phyloP scores from a whole-genome alignment of 2,329 filamentous ascomycete genomes.

The Biscogniauxia mediterranea region DNA sequence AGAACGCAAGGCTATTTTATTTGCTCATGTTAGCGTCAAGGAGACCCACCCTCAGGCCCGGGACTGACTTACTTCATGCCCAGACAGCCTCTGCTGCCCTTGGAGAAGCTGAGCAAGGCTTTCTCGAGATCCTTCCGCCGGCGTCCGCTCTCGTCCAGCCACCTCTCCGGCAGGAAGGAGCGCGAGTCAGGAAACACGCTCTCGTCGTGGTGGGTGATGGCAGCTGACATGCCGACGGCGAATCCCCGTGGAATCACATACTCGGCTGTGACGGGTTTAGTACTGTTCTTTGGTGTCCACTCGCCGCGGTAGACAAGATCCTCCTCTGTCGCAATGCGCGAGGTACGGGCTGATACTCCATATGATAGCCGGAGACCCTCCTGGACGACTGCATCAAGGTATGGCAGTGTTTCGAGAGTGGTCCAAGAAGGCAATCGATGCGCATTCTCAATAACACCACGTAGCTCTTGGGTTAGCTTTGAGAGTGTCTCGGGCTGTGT shows the following conservation, averaged over 20 bases:
- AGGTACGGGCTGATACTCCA: conserved; percentile 12
- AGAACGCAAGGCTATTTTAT: conserved; percentile 29
- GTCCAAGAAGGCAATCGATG: conserved; percentile 17
- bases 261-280: background rate
- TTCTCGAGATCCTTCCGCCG: conserved; percentile 14
- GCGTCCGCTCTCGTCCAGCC: conserved; percentile 16
- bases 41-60: background rate
- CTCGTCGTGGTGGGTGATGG: conserved; percentile 22
- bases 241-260: conserved; percentile 23
- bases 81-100: conserved; percentile 23
- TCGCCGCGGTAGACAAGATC: conserved; percentile 17
- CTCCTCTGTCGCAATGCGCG: conserved; percentile 19
- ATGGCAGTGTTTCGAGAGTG: conserved; percentile 22
- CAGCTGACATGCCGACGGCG: conserved; percentile 18
- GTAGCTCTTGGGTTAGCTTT: conserved; percentile 36
- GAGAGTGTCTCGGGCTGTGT: conserved; percentile 28
- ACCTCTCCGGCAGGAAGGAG: conserved; percentile 23
- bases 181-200: conserved; percentile 20
- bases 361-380: conserved; percentile 24
- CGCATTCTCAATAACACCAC: conserved; percentile 6
- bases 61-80: conserved; percentile 29
- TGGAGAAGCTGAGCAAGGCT: conserved; percentile 19
- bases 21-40: background rate
- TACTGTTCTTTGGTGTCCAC: background rate
- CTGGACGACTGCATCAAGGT: conserved; percentile 20